Percentiles rank a stretch among this genome's conserved stretches.
Conservation (phyloP, 768 basidiomycete species). For the Podaxis pistillaris region DNA sequence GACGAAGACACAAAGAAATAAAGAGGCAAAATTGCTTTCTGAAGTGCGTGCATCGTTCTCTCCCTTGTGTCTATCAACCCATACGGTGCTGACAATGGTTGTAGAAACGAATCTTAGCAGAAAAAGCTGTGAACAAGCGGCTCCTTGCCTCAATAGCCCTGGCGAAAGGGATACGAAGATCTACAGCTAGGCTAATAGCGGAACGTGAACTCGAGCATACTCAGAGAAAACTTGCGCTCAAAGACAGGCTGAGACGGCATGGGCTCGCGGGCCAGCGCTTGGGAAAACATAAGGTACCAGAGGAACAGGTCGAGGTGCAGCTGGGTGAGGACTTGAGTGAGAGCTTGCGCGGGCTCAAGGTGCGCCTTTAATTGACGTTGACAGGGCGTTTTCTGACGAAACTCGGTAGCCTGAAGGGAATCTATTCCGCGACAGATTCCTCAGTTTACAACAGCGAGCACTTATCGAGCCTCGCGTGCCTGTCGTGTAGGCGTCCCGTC, state of each 20-base stretch:
- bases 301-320: slow-evolving; percentile 75
- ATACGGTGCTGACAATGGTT: background rate
- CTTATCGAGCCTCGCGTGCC: slow-evolving; percentile 84
- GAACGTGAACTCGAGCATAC: slow-evolving; percentile 41
- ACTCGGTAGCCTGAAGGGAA: slow-evolving; percentile 83
- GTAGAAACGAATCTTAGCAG: slow-evolving; percentile 65
- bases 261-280: slow-evolving; percentile 75
- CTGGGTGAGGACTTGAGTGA: slow-evolving; percentile 89
- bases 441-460: slow-evolving; percentile 84
- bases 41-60: slow-evolving; percentile 44
- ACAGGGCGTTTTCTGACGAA: slow-evolving; percentile 3
- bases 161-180: slow-evolving; percentile 49
- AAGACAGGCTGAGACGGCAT: slow-evolving; percentile 49
- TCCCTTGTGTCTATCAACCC: background rate
- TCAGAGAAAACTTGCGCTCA: slow-evolving; percentile 39
- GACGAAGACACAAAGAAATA: slow-evolving; percentile 56
- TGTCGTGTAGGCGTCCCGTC: slow-evolving; percentile 51
- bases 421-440: slow-evolving; percentile 84
- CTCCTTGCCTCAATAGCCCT: slow-evolving; percentile 57
- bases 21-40: slow-evolving; percentile 59
- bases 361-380: slow-evolving; percentile 29
- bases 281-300: slow-evolving; percentile 77
- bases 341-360: slow-evolving; percentile 81
- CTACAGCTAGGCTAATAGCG: slow-evolving; percentile 33
- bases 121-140: slow-evolving; percentile 58